Evolutionary conservation across 2,329 filamentous ascomycete species (phyloP), one percentile per base, ranked within the genome.

Genomic region (Zymoseptoria crescenta): DNA sequence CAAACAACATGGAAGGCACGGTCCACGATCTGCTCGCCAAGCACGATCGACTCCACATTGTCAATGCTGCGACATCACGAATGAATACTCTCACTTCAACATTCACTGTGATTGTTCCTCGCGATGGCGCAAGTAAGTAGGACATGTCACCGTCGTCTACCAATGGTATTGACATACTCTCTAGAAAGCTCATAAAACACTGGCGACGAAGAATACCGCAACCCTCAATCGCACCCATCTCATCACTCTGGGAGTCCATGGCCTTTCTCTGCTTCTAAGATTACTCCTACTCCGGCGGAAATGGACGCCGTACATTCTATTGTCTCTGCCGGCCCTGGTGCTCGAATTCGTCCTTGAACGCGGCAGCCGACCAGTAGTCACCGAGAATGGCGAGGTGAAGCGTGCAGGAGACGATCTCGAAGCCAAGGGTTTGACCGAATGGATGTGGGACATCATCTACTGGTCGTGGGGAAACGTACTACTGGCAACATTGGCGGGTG

Each of bases 371-470:
- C 94, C 94, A 24, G 86, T 80, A 61, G 89, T 87, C 72, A 83
- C 85, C 65, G 73, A 85, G 21, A 58, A 59, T 56, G 74, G 74
- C 59, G 80, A 86, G n/a, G 79, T 97, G 62, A 86, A 84, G 72
- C 84, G 82, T 30, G 80, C 89, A 0, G 93, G 94, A 50, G 92
- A 97, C 73, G 94, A 99, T 73, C 83, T 99, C 55, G 85, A 88
- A 56, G 89, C 91, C 8, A 83, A 87, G 35, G 94, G 94, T 4
- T 77, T 99, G 78, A 97, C 93, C 9, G 94, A 96, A 76, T 97
- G 95, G 79, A 90, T 97, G 88, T 99, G 96, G 82, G 94, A 99
- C 76, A 84, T 96, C 54, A 79, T 96, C 56, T 97, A 96, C 83
- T 91, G 96, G 77, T 96, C 91, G 0, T 96, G 92, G 87, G 86